phyloP scores from a whole-genome alignment of 2,329 filamentous ascomycete genomes.

The Tolypocladium sp. region DNA sequence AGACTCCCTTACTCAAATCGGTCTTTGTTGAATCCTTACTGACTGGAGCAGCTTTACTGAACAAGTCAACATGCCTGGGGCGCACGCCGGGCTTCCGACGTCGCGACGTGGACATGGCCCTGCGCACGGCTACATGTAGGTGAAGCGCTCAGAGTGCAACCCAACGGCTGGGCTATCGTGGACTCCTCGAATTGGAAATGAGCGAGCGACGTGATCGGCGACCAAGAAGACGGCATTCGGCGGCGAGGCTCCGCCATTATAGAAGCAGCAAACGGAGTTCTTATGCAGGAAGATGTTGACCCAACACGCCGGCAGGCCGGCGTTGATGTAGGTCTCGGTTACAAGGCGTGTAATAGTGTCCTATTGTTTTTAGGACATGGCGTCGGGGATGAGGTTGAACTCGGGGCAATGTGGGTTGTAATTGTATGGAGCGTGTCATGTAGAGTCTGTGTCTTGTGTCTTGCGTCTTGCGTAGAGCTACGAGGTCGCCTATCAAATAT shows the following conservation, averaged over 20 bases:
- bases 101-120: conserved; percentile 5
- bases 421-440: not conserved
- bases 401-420: not conserved
- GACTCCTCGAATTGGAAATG: not conserved
- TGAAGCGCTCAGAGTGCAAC: not conserved
- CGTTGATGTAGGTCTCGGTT: not conserved
- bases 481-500: too few relatives aligned
- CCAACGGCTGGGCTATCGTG: not conserved
- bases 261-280: not conserved
- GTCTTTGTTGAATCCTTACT: not conserved
- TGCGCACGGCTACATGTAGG: not conserved
- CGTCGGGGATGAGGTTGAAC: not conserved
- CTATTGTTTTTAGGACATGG: not conserved
- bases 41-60: conserved; percentile 3
- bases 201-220: not conserved
- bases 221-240: not conserved
- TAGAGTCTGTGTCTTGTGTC: too few relatives aligned
- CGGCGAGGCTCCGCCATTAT: too few relatives aligned
- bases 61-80: conserved; percentile 5
- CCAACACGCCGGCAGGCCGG: not conserved
- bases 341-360: not conserved
- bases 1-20: not conserved
- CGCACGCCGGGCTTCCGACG: conserved; percentile 7
- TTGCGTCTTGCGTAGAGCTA: not conserved
- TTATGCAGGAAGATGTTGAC: not conserved